Base-by-base conservation (phyloP, 495 filamentous ascomycete genomes). In the Penicillium malachiteum region DNA sequence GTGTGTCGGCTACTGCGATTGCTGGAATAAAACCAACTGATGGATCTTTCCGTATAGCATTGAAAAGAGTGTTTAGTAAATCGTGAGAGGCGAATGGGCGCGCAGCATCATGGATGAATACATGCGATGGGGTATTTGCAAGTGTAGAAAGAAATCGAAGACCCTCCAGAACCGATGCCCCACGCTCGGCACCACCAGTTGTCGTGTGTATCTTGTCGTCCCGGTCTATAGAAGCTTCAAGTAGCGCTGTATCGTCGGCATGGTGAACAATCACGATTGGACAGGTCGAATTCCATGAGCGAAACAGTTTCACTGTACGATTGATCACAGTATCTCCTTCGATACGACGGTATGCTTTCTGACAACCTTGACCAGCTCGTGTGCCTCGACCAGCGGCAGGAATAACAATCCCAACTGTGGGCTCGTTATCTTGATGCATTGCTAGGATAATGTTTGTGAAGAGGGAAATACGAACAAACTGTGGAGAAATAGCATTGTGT, bases 61-160 rank as follows among this genome's bases (percentile, higher is more conserved):
- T 26, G 1, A 40, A 9, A 13, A 55, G 37, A 3, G 11, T 40
- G 6, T 48, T n/a, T 2, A 55, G 53, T 7, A 55, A 12, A 4
- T 33, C 7, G 16, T 18, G 44, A 7, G 53, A 33, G 16, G 53
- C 53, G 31, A 55, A 55, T 9, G 53, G 53, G 0, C 53, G 44
- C 8, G 53, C 53, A 8, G 53, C 53, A 21, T 55, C 53, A n/a
- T 55, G 53, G n/a, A 55, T 55, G 53, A 55, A 55, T 7, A 49
- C 53, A 35, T 55, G 53, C 21, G 53, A 55, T 37, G 53, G 53
- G 9, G 6, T 1, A 1, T 32, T 30, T 17, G 17, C 1, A 1
- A 55, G n/a, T 26, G 26, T 43, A 13, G 53, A 48, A 42, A 55
- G 53, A 41, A 55, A 49, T 8, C 53, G 53, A 21, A 55, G 53